Evolutionary conservation across 2,329 filamentous ascomycete species (phyloP), one percentile per base, ranked within the genome.

Genomic region (Lachnellula subtilissima): DNA sequence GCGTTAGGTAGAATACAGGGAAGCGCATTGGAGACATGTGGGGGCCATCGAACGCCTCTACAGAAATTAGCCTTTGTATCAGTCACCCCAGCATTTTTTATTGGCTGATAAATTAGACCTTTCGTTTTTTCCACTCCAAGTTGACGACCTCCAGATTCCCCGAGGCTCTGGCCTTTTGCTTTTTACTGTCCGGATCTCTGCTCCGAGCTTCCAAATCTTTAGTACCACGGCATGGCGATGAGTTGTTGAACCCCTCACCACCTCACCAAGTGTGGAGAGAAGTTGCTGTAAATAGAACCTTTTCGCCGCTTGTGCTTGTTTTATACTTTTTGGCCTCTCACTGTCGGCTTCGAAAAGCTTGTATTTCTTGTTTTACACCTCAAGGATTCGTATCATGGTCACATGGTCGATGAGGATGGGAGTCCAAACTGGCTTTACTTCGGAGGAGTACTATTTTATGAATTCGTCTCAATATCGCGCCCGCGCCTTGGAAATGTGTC

Each of bases 401-500:
- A 46, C 53, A 48, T 42, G 25, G 35, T 42, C 15, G 15, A 39
- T 15, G 39, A 17, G 15, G 40, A 45, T 37, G 15, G 22, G 45
- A 43, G 11, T 50, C 25, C 17, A 11, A 14, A 12, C 42, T 48
- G 55, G 55, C 58, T 52, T 60, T 51, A 57, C 35, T 53, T 57
- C 58, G 55, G 55, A 46, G 39, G 46, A 45, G 39, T 42, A 52
- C 52, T 5, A 17, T 42, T 14, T 23, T 15, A 17, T 19, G 48
- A 54, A 37, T 42, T 52, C 42, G 58, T 62, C 50, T 59, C 60
- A 62, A 58, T 49, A 55, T 57, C 52, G 46, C 40, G 47, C 60
- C 53, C 52, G 46, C 40, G 47, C 60, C 53, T 37, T 48, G 55
- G 51, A 58, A 51, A 47, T 50, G 39, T 45, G 28, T 32, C 28